Evolutionary conservation across 306 rosid genomes (phyloP).

Genomic region (Pyrus communis): DNA sequence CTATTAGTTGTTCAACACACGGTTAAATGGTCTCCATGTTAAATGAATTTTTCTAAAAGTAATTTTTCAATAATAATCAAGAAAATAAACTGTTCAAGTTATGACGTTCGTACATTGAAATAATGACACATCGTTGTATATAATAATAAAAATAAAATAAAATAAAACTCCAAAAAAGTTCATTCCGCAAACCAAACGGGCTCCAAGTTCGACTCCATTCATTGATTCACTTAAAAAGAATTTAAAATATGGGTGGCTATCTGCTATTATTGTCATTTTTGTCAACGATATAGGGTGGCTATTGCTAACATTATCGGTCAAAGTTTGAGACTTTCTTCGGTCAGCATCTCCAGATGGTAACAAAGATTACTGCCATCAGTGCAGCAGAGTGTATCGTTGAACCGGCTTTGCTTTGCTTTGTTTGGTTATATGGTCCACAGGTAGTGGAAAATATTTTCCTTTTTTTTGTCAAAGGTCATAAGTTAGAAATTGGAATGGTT

Average conservation of each 20-base stretch:
- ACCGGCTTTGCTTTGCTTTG: not conserved
- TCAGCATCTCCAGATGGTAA: not conserved
- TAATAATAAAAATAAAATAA: too few relatives aligned
- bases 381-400: not conserved
- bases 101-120: too few relatives aligned
- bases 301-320: not conserved
- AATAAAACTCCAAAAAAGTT: too few relatives aligned
- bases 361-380: not conserved
- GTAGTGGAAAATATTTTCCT: not conserved
- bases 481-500: not conserved
- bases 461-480: conserved; percentile 9
- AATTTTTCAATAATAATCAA: too few relatives aligned
- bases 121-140: too few relatives aligned
- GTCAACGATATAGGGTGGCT: conserved; percentile 7
- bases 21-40: too few relatives aligned
- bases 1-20: too few relatives aligned
- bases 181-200: too few relatives aligned
- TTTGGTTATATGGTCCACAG: conserved; percentile 4
- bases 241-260: not conserved
- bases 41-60: too few relatives aligned
- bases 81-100: too few relatives aligned
- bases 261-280: not conserved
- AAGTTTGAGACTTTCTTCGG: not conserved
- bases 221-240: not conserved
- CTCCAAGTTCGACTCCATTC: not conserved